A percentile compares a stretch with the other conserved stretches of the same genome.
Conservation (phyloP, 192 early-diverging fungal species). For the Entomortierella parvispora region DNA sequence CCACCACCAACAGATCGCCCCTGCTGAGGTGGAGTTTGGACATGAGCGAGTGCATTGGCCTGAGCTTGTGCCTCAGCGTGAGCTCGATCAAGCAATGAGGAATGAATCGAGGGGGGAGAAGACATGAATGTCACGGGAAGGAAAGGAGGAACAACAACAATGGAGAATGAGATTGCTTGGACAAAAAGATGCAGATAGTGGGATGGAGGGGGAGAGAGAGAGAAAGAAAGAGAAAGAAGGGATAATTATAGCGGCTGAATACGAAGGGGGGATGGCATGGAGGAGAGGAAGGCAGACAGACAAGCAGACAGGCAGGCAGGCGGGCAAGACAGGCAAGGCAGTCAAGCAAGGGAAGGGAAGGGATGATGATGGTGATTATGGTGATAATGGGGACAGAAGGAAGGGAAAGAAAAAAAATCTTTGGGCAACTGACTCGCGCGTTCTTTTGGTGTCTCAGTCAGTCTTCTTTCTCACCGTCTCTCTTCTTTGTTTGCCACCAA, state of each 20-base stretch:
- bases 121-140: neutral
- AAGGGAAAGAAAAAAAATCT: too few species aligned
- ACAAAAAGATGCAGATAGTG: too few species aligned
- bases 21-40: too few species aligned
- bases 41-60: neutral
- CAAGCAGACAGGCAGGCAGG: too few species aligned
- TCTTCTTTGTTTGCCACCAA: too few species aligned
- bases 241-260: neutral
- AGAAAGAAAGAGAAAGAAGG: constrained; percentile 1
- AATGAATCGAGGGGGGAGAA: neutral
- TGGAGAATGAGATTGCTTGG: neutral
- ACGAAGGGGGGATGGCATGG: neutral
- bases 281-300: neutral
- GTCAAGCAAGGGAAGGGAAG: neutral
- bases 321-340: too few species aligned
- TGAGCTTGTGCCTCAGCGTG: neutral
- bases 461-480: too few species aligned
- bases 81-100: neutral
- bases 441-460: too few species aligned
- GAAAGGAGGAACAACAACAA: neutral
- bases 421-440: too few species aligned
- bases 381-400: too few species aligned
- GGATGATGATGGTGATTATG: too few species aligned
- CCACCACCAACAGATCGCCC: too few species aligned
- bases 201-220: neutral